Evolutionary conservation across 495 filamentous ascomycete genomes (phyloP), one percentile per base, ranked within the genome.

Genomic region (Cenococcum geophilum): DNA sequence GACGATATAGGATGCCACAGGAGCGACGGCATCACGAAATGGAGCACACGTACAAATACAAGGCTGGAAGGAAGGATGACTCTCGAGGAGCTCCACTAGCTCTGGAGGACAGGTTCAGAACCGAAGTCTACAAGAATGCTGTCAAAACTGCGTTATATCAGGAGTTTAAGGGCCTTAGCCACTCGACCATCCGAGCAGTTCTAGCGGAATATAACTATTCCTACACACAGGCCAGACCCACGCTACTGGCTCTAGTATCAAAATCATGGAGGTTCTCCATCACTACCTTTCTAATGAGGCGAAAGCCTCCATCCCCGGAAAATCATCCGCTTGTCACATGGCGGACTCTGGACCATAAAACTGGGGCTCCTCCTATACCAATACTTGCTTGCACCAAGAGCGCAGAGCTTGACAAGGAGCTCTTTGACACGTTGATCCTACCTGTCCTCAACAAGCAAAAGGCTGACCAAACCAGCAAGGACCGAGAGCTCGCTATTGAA

Each of bases 151-250:
- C 75, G 10, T 72, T 88, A 60, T 76, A 73, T 67, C 87, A 89
- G 49, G 93, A 98, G 71, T 98, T 96, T 77, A 88, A 84, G 63
- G 83, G 82, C 21, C 76, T 97, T 12, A 86, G 86, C 36, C 83
- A 81, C 57, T 92, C 89, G 48, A 83, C 89, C 3, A 86, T 97
- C 65, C 85, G 89, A 43, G 92, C 86, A 8, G 91, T 98, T 1
- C 79, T 98, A 50, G 92, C 92, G 22, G 93, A 98, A 71, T 81
- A 81, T 66, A 98, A 98, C 71, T 88, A 87, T 72, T 90, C 85
- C 34, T 97, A 97, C 68, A 79, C 83, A 4, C 81, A 84, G n/a
- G 85, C 89, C 3, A 80, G 91, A 35, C 82, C 83, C 40, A 89
- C 82, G 0, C 81, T 98, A 14, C 82, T 86, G 25, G 80, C 81